Evolutionary conservation across 192 early-diverging fungal genomes (phyloP).

Genomic region (Lobosporangium transversale): DNA sequence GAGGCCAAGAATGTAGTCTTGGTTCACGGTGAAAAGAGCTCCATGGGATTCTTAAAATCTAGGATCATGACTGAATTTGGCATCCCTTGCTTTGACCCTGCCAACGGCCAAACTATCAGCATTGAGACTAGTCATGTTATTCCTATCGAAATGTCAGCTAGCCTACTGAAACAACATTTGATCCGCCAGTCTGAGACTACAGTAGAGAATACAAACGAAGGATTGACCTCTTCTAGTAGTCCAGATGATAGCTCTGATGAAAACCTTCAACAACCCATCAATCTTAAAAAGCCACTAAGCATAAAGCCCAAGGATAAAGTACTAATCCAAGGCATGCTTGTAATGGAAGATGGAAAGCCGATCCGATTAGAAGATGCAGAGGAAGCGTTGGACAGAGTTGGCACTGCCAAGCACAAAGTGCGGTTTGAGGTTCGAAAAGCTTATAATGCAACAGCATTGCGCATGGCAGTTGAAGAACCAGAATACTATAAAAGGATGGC

Average conservation of each 20-base stretch:
- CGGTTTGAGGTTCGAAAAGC: slow-evolving; percentile 50
- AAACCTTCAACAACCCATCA: slow-evolving; percentile 7
- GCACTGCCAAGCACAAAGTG: slow-evolving; percentile 48
- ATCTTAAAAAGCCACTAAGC: slow-evolving; percentile 4
- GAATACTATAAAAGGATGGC: slow-evolving; percentile 10
- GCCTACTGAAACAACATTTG: slow-evolving; percentile 57
- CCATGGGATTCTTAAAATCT: slow-evolving; percentile 86
- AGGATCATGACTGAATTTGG: slow-evolving; percentile 86
- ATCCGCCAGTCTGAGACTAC: slow-evolving; percentile 27
- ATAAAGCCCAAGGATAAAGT: slow-evolving; percentile 51
- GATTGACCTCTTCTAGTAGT: slow-evolving; percentile 32
- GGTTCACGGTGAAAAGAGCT: slow-evolving; percentile 93
- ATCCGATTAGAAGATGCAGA: slow-evolving; percentile 53
- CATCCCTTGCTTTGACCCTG: slow-evolving; percentile 86
- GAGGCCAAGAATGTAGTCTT: slow-evolving; percentile 90
- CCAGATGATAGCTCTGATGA: slow-evolving; percentile 22
- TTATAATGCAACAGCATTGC: slow-evolving; percentile 44
- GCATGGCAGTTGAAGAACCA: slow-evolving; percentile 27
- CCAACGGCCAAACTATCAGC: slow-evolving; percentile 83
- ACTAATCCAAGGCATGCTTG: slow-evolving; percentile 56
- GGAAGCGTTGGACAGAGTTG: slow-evolving; percentile 34
- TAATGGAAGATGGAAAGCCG: slow-evolving; percentile 52
- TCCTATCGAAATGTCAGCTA: slow-evolving; percentile 63
- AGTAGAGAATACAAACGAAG: slow-evolving; percentile 9
- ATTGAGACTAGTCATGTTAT: slow-evolving; percentile 75